Conservation (phyloP, 2,329 filamentous ascomycete species). For the Rutstroemia sp. region DNA sequence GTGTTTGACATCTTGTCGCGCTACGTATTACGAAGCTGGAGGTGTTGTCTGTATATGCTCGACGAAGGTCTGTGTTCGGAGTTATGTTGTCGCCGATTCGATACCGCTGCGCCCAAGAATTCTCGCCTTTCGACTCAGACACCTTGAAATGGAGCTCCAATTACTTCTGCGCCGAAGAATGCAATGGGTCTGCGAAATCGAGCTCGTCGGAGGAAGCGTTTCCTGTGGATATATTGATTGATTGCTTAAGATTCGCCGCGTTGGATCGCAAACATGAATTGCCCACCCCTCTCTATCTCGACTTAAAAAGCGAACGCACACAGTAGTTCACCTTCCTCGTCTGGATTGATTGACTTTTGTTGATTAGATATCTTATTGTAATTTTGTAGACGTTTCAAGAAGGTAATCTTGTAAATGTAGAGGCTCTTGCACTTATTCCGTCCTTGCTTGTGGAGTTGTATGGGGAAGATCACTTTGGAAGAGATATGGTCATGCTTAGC, state of each 20-base stretch:
- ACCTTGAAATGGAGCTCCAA: too few species aligned
- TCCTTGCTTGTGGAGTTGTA: slow-evolving; percentile 23
- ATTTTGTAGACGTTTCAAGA: background rate
- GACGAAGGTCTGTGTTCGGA: too few species aligned
- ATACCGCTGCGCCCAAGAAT: too few species aligned
- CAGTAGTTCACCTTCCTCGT: too few species aligned
- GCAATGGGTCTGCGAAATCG: too few species aligned
- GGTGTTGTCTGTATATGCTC: too few species aligned
- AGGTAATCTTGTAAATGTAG: background rate
- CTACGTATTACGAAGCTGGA: too few species aligned
- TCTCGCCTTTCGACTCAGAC: too few species aligned
- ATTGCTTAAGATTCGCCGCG: background rate
- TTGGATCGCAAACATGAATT: background rate
- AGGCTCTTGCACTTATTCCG: slow-evolving; percentile 1
- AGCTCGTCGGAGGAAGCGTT: background rate
- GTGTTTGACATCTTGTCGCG: slow-evolving; percentile 27
- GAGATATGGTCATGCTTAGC: slow-evolving; percentile 19
- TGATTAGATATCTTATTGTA: slow-evolving; percentile 6
- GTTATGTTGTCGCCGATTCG: too few species aligned
- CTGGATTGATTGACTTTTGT: background rate
- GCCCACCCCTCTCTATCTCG: background rate
- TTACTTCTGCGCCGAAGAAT: too few species aligned
- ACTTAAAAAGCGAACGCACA: too few species aligned
- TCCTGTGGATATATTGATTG: too few species aligned
- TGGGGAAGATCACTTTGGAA: slow-evolving; percentile 16